Conservation (phyloP, 257 asterid genomes). For the Cruciata laevipes region DNA sequence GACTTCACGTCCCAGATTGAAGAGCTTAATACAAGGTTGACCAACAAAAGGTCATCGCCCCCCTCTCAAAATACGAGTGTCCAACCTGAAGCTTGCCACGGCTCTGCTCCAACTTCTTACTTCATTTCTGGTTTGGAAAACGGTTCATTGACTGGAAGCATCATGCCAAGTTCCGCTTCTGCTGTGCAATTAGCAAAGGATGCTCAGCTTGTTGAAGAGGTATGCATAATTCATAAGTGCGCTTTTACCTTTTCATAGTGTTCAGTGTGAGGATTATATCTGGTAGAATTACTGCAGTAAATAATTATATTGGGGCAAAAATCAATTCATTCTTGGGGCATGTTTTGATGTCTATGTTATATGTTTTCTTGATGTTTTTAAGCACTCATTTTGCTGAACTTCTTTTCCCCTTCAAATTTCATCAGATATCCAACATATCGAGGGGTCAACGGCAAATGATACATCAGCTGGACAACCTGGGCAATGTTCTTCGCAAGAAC, state of each 20-base stretch:
- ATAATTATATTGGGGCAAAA: background rate
- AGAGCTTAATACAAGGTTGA: conserved; percentile 66
- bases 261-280: background rate
- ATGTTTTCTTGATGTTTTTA: background rate
- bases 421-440: conserved; percentile 53
- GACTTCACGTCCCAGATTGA: conserved; percentile 73
- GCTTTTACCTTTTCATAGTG: background rate
- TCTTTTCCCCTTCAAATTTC: background rate
- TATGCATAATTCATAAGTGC: conserved; percentile 16
- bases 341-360: background rate
- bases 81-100: conserved; percentile 60
- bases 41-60: conserved; percentile 42
- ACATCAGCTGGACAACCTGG: conserved; percentile 70
- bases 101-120: conserved; percentile 79
- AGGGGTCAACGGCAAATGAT: conserved; percentile 80
- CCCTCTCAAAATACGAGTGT: conserved; percentile 38
- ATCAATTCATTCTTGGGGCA: background rate
- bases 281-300: background rate
- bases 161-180: conserved; percentile 67
- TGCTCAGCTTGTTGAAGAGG: conserved; percentile 74
- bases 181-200: conserved; percentile 72
- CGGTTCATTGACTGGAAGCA: conserved; percentile 68
- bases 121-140: conserved; percentile 76
- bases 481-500: conserved; percentile 38
- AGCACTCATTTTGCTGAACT: background rate